Conservation (phyloP, 176 grass and related monocot species). For the Avena atlantica region DNA sequence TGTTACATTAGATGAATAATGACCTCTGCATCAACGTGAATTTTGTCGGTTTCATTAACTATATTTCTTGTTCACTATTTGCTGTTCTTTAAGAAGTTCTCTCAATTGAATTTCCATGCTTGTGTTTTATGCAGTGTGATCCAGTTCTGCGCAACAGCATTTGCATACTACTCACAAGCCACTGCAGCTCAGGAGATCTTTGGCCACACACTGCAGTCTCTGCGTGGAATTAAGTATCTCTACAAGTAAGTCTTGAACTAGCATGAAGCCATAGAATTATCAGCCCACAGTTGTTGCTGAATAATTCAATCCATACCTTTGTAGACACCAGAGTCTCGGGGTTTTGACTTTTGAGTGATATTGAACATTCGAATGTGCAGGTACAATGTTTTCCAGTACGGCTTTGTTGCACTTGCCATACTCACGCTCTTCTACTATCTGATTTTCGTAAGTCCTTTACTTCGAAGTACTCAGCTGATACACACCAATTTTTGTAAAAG, state of each 20-base stretch:
- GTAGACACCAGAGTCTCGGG: background rate
- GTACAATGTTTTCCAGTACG: slow-evolving; percentile 99
- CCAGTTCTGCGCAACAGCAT: slow-evolving; percentile 97
- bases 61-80: background rate
- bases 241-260: slow-evolving; percentile 80
- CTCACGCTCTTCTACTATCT: slow-evolving; percentile 93
- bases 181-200: slow-evolving; percentile 99
- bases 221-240: slow-evolving; percentile 97
- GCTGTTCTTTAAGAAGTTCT: background rate
- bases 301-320: background rate
- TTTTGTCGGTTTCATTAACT: background rate
- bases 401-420: slow-evolving; percentile 88
- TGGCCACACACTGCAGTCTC: slow-evolving; percentile 88
- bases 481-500: background rate
- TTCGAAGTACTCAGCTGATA: slow-evolving; percentile 1
- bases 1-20: slow-evolving; percentile 32
- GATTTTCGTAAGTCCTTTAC: slow-evolving; percentile 66
- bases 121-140: slow-evolving; percentile 77
- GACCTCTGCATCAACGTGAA: background rate
- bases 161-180: slow-evolving; percentile 97
- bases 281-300: background rate
- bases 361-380: slow-evolving; percentile 47
- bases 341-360: slow-evolving; percentile 25
- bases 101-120: background rate
- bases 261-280: slow-evolving; percentile 21